Percentiles rank a stretch among this genome's conserved stretches.
phyloP scores from a whole-genome alignment of 768 basidiomycete genomes.

The Holtermannia corniformis region DNA sequence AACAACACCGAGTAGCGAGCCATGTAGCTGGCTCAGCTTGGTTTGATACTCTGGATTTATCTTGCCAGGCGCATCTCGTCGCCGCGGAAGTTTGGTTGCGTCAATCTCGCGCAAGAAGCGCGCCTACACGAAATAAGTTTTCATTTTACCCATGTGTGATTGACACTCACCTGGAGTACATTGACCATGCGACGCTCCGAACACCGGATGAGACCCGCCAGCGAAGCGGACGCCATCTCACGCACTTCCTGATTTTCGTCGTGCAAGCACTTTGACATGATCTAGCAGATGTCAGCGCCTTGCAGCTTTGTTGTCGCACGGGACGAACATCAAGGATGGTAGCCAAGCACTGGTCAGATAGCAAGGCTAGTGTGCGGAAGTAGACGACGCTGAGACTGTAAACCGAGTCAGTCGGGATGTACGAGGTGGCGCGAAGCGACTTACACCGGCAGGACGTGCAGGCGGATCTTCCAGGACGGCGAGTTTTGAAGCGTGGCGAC shows the following conservation, averaged over 20 bases:
- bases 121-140: conserved; percentile 47
- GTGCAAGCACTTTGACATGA: conserved; percentile 68
- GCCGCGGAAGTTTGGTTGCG: conserved; percentile 55
- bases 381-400: conserved; percentile 65
- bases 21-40: conserved; percentile 64
- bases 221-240: conserved; percentile 73
- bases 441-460: conserved; percentile 69
- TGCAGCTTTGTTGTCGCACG: neutral
- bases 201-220: conserved; percentile 78
- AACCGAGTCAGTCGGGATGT: neutral
- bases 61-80: conserved; percentile 46
- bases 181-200: conserved; percentile 81
- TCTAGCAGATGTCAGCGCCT: conserved; percentile 43
- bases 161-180: conserved; percentile 58
- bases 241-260: conserved; percentile 91
- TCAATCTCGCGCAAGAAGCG: conserved; percentile 66
- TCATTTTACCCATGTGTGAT: neutral
- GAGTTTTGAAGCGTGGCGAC: conserved; percentile 73
- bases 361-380: conserved; percentile 73
- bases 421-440: neutral
- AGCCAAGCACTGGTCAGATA: conserved; percentile 57
- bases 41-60: conserved; percentile 63
- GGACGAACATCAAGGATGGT: conserved; percentile 62
- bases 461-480: conserved; percentile 82
- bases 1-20: conserved; percentile 86